Percentiles rank a stretch among this genome's conserved stretches.
Conservation (phyloP, 371 early-diverging fungal species). For the Paraphysoderma sedebokerense region DNA sequence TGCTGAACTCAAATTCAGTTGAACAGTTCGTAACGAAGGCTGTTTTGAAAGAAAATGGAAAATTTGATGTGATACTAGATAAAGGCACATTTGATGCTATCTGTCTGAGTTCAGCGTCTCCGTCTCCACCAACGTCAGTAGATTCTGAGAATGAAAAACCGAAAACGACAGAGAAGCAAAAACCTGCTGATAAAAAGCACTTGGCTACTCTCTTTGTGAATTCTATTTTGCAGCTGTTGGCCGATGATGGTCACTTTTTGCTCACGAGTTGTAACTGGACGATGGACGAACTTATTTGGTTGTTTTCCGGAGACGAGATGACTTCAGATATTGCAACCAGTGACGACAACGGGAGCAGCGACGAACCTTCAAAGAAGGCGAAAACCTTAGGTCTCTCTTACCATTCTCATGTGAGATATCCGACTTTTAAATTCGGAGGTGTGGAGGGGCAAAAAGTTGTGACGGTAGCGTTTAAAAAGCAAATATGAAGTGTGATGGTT, state of each 20-base stretch:
- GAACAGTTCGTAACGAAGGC: constrained; percentile 14
- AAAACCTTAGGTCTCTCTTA: constrained; percentile 33
- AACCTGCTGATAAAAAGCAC: no score
- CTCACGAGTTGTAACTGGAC: constrained; percentile 92
- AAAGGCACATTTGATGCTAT: constrained; percentile 92
- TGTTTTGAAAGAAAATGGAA: constrained; percentile 1
- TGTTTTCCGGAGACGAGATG: constrained; percentile 36
- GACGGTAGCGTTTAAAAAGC: constrained; percentile 58
- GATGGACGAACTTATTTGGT: constrained; percentile 49
- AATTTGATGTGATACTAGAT: constrained; percentile 54
- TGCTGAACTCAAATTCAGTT: constrained; percentile 28
- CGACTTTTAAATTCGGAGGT: constrained; percentile 75
- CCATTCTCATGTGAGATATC: constrained; percentile 52
- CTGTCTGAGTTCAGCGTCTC: constrained; percentile 43
- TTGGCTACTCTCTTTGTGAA: no score
- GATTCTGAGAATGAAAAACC: no score
- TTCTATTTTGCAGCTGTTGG: constrained; percentile 19
- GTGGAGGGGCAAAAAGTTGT: constrained; percentile 65
- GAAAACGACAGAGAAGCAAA: no score
- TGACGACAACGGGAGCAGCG: background rate
- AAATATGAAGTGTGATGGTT: no score
- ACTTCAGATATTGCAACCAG: background rate
- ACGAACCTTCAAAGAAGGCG: background rate
- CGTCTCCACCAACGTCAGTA: no score
- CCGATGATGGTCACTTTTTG: constrained; percentile 40